phyloP scores from a whole-genome alignment of 768 basidiomycete genomes.

The Tylopilus felleus region DNA sequence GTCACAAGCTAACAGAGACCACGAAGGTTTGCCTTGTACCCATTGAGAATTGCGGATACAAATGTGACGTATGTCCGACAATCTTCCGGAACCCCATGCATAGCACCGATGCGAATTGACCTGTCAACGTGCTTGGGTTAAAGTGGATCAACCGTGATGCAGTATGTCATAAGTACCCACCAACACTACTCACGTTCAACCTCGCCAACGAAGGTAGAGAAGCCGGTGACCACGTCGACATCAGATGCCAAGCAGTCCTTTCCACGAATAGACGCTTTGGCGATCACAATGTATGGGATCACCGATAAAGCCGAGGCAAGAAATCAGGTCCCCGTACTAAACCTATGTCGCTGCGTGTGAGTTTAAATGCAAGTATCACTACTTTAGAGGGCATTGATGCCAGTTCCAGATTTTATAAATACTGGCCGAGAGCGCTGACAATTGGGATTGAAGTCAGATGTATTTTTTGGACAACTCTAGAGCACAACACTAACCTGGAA shows the following conservation, averaged over 20 bases:
- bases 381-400: too few species aligned
- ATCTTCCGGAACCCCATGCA: background rate
- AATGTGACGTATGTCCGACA: background rate
- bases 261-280: too few species aligned
- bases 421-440: too few species aligned
- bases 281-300: too few species aligned
- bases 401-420: too few species aligned
- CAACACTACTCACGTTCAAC: background rate
- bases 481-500: too few species aligned
- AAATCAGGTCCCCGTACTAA: too few species aligned
- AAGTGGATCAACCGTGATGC: background rate
- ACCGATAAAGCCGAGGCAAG: too few species aligned
- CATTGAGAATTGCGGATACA: background rate
- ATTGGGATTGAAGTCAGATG: too few species aligned
- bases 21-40: background rate
- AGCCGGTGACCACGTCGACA: background rate
- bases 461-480: too few species aligned
- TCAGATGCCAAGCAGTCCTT: background rate
- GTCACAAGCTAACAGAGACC: background rate
- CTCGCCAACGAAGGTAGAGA: background rate
- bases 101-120: background rate
- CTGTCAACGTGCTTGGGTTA: background rate
- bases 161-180: background rate
- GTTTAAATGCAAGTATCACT: background rate
- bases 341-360: too few species aligned